phyloP scores from a whole-genome alignment of 2,329 filamentous ascomycete genomes.

The Penicillium sp. region DNA sequence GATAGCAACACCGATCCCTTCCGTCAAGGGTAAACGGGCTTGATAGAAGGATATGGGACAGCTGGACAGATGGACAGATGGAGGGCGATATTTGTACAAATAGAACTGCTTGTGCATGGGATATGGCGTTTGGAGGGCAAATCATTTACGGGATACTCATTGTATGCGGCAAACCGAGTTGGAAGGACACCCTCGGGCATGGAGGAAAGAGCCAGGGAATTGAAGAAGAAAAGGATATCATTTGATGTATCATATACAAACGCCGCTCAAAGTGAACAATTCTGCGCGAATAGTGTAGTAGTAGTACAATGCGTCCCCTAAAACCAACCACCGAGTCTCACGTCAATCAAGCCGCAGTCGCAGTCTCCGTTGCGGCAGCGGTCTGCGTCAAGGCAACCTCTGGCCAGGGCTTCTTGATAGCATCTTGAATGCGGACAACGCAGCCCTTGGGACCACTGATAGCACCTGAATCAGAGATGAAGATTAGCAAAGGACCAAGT shows the following conservation, averaged over 20 bases:
- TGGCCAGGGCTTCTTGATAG: slow-evolving; percentile 83
- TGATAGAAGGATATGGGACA: slow-evolving; percentile 18
- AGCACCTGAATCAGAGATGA: slow-evolving; percentile 54
- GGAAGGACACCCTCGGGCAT: neutral
- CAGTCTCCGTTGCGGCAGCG: slow-evolving; percentile 22
- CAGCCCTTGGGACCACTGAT: slow-evolving; percentile 89
- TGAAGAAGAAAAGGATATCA: slow-evolving; percentile 44
- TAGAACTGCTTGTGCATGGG: slow-evolving; percentile 31
- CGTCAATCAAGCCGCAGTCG: slow-evolving; percentile 22
- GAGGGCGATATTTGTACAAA: slow-evolving; percentile 43
- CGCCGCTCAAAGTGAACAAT: slow-evolving; percentile 44
- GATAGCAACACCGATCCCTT: slow-evolving; percentile 74
- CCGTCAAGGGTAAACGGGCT: slow-evolving; percentile 49
- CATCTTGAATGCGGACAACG: slow-evolving; percentile 84
- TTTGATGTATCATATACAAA: slow-evolving; percentile 49
- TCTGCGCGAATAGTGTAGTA: slow-evolving; percentile 44
- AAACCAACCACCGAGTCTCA: slow-evolving; percentile 14
- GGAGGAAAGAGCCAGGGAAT: slow-evolving; percentile 7
- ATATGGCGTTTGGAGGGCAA: slow-evolving; percentile 29
- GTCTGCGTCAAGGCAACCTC: slow-evolving; percentile 43
- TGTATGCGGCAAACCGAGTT: neutral
- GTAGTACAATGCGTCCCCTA: slow-evolving; percentile 46
- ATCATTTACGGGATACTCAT: slow-evolving; percentile 20
- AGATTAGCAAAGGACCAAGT: slow-evolving; percentile 18
- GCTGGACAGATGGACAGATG: slow-evolving; percentile 3